phyloP scores from a whole-genome alignment of 2,329 filamentous ascomycete genomes.

The Hawksworthiomyces lignivorus region DNA sequence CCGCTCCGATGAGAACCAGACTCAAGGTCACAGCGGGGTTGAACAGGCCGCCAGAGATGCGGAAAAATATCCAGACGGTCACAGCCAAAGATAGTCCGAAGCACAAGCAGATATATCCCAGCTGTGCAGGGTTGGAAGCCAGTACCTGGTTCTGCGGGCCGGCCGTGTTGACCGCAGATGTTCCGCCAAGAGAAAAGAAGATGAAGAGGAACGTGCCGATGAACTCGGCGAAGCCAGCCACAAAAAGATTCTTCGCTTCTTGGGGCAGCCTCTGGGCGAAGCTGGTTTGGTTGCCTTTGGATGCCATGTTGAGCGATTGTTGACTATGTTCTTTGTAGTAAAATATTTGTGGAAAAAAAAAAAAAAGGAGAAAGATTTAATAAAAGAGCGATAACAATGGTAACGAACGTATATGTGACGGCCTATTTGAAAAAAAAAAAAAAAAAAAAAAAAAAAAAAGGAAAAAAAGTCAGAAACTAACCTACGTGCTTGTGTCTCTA shows the following conservation, averaged over 20 bases:
- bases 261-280: constrained; percentile 12
- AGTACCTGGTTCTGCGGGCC: constrained; percentile 13
- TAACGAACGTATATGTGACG: too few species aligned
- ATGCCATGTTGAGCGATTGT: too few species aligned
- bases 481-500: too few species aligned
- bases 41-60: constrained; percentile 44
- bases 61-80: constrained; percentile 50
- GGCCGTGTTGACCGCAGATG: constrained; percentile 21
- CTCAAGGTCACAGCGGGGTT: constrained; percentile 48
- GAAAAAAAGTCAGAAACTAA: neutral
- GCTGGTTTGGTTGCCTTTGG: neutral
- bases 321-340: neutral
- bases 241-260: constrained; percentile 24
- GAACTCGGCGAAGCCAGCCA: constrained; percentile 42
- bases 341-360: neutral
- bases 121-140: constrained; percentile 22
- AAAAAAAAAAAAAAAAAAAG: neutral
- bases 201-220: constrained; percentile 48
- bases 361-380: too few species aligned
- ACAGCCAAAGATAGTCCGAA: constrained; percentile 44
- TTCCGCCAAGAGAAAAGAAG: constrained; percentile 26
- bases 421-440: too few species aligned
- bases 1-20: constrained; percentile 49
- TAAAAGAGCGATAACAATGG: too few species aligned
- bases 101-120: constrained; percentile 42